These are phyloP conservation scores for Sporodiniella umbellata DNA, from an alignment of 371 early-diverging fungal species.

Conservation along the genomic window DNA sequence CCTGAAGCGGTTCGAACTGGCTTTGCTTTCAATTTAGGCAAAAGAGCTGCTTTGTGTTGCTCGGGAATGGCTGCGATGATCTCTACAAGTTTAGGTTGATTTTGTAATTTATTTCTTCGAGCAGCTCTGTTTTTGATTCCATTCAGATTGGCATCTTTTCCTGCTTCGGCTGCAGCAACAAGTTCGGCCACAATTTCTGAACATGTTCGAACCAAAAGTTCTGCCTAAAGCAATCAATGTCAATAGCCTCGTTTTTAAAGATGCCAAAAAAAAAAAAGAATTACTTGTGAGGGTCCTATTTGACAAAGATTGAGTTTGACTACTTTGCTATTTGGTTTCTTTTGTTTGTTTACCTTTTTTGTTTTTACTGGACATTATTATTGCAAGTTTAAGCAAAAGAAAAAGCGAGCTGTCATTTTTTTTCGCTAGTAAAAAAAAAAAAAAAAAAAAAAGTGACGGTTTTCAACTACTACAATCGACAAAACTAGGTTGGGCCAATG, in stretches of 20 bases:
- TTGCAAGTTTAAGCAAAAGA: slow-evolving; percentile 4
- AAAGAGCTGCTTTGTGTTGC: slow-evolving; percentile 80
- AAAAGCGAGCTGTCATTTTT: not conserved
- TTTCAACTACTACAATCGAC: no score
- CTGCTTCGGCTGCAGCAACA: slow-evolving; percentile 62
- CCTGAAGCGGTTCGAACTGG: slow-evolving; percentile 99
- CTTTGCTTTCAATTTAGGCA: slow-evolving; percentile 94
- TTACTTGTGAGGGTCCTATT: slow-evolving; percentile 34
- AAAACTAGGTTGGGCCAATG: no score
- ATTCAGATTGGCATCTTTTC: slow-evolving; percentile 87
- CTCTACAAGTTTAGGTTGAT: slow-evolving; percentile 97
- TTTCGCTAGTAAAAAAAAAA: not conserved
- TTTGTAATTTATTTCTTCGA: slow-evolving; percentile 73
- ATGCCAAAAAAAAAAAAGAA: no score
- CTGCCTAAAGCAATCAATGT: slow-evolving; percentile 42
- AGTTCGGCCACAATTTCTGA: slow-evolving; percentile 91
- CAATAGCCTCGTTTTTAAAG: not conserved
- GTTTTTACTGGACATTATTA: slow-evolving; percentile 28
- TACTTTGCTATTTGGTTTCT: not conserved
- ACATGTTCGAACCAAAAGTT: slow-evolving; percentile 81
- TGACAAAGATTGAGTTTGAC: not conserved
- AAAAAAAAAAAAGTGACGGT: not conserved
- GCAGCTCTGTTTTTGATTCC: slow-evolving; percentile 77
- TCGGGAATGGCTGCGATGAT: slow-evolving; percentile 99
- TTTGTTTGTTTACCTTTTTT: slow-evolving; percentile 35